phyloP scores from a whole-genome alignment of 139 green algal species.

The Nannochloris sp. region DNA sequence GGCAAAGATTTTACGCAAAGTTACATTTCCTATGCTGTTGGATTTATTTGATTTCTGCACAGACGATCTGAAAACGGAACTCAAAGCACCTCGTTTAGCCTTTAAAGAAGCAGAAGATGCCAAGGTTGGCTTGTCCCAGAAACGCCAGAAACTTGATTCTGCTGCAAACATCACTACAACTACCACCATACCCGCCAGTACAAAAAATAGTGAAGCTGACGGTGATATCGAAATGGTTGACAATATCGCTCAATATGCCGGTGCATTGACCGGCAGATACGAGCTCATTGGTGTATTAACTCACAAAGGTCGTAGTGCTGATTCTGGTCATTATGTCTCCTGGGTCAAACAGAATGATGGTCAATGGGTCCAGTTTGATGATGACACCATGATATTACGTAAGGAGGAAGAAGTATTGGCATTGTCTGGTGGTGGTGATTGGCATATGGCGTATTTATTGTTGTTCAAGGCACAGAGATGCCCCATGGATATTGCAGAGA shows the following conservation, averaged over 20 bases:
- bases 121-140: constrained; percentile 17
- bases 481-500: no score
- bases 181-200: not conserved
- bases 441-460: constrained; percentile 96
- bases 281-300: constrained; percentile 88
- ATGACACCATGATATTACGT: constrained; percentile 72
- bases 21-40: constrained; percentile 79
- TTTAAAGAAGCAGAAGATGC: constrained; percentile 41
- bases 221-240: not conserved
- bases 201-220: constrained; percentile 4
- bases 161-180: constrained; percentile 1
- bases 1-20: constrained; percentile 96
- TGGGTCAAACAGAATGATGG: constrained; percentile 89
- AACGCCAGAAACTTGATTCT: constrained; percentile 30
- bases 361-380: constrained; percentile 93
- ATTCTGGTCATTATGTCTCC: constrained; percentile 93
- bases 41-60: constrained; percentile 93
- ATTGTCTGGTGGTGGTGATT: constrained; percentile 83
- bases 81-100: constrained; percentile 64
- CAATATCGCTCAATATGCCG: not conserved
- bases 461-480: constrained; percentile 66
- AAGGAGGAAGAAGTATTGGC: constrained; percentile 86
- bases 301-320: constrained; percentile 94
- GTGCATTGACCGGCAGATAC: constrained; percentile 72
- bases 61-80: constrained; percentile 64